Evolutionary conservation across 148 eudicot genomes (phyloP), one percentile per base, ranked within the genome.

Genomic region (Dianthus caryophyllus): DNA sequence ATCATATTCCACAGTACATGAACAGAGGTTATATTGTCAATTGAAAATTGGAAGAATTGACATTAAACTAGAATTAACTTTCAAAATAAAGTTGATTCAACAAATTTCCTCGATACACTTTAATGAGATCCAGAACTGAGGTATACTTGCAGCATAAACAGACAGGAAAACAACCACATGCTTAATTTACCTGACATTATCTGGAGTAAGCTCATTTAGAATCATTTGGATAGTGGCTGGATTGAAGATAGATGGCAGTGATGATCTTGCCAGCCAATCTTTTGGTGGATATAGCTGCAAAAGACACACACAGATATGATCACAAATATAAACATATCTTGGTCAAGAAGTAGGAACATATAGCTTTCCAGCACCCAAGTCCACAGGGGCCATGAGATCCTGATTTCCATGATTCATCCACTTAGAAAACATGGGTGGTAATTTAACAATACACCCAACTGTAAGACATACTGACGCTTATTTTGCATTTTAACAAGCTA

Each of bases 211-310:
- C 76, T 89, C 95, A 71, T 84, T 72, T 26, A 93, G 76, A 38
- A 76, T 66, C 71, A 82, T 85, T 69, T 87, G 81, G 69, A 89
- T 89, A 39, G 68, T 63, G 68, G 49, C 77, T 50, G 95, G 89
- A 75, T 72, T 80, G 81, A 79, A 93, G 9, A 53, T 80, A 57
- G 88, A 87, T 22, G 95, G 98, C 83, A 89, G 81, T 50, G 89
- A 85, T 59, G 98, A 89, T 67, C 84, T 86, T 71, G 78, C 88
- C 74, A 93, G 74, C 98, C 98, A 93, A 80, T 89, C 89, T 71
- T 73, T 74, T 21, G 89, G 84, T 59, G 96, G 95, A 84, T 84
- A 93, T 58, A 83, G 71, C 98, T 93, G 82, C 48, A 78, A 81
- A 58, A 22, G 4, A 29, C 41, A 64, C 36, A 29, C 41, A 64